These are phyloP conservation scores for Jimgerdemannia lactiflua DNA, from an alignment of 192 early-diverging fungal genomes.

Conservation along the genomic window DNA sequence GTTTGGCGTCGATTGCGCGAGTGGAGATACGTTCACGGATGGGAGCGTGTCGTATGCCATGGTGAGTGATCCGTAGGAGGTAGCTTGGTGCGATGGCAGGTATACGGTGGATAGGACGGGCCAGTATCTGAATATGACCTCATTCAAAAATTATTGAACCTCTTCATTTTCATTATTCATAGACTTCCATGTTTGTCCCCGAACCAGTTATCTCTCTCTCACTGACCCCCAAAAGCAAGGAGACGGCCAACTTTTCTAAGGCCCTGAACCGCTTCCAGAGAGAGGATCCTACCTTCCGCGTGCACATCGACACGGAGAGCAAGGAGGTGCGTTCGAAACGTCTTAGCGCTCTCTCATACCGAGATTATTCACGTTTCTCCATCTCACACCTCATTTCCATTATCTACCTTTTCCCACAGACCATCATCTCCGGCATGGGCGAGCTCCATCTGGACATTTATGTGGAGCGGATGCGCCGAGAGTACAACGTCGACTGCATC, in stretches of 20 bases:
- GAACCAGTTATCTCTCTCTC: slow-evolving; percentile 96
- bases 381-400: neutral
- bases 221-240: slow-evolving; percentile 89
- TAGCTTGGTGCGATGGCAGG: too few relatives aligned
- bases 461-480: slow-evolving; percentile 98
- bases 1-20: slow-evolving; percentile 96
- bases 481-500: slow-evolving; percentile 93
- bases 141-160: too few relatives aligned
- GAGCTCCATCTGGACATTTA: slow-evolving; percentile 90
- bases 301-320: slow-evolving; percentile 73
- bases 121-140: too few relatives aligned
- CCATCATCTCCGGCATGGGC: slow-evolving; percentile 88
- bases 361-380: too few relatives aligned
- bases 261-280: slow-evolving; percentile 79
- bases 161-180: too few relatives aligned
- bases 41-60: slow-evolving; percentile 80
- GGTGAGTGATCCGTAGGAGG: too few relatives aligned
- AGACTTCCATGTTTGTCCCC: slow-evolving; percentile 97
- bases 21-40: slow-evolving; percentile 97
- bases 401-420: slow-evolving; percentile 22
- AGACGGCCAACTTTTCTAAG: slow-evolving; percentile 64
- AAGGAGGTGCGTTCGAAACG: slow-evolving; percentile 53
- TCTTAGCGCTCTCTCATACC: too few relatives aligned
- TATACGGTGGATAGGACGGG: too few relatives aligned
- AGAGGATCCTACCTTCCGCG: slow-evolving; percentile 86